A percentile compares a stretch with the other conserved stretches of the same genome.
phyloP scores from a whole-genome alignment of 768 basidiomycete genomes.

The Agrocybe pediades region DNA sequence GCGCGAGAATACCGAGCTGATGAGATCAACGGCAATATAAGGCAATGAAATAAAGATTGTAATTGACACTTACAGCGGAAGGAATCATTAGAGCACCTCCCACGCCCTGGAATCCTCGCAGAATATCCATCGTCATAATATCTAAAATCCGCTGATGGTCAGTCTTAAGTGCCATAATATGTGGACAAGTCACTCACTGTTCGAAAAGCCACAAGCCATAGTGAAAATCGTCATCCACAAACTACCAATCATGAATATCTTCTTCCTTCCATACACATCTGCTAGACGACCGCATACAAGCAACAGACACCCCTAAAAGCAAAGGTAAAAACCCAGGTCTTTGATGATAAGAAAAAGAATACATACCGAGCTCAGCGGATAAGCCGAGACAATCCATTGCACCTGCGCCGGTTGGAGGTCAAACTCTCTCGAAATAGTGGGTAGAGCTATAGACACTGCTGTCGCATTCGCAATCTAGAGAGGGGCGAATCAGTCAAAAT shows the following conservation, averaged over 20 bases:
- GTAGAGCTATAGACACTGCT: slow-evolving; percentile 51
- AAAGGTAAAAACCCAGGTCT: not conserved
- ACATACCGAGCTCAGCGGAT: slow-evolving; percentile 62
- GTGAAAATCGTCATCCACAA: slow-evolving; percentile 54
- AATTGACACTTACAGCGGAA: slow-evolving; percentile 50
- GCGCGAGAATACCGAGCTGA: slow-evolving; percentile 81
- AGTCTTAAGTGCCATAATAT: not conserved
- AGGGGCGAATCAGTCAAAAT: not conserved
- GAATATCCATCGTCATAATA: slow-evolving; percentile 60
- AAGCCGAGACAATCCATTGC: slow-evolving; percentile 71
- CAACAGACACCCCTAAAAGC: slow-evolving; percentile 69
- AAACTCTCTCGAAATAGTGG: slow-evolving; percentile 52
- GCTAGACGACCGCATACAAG: slow-evolving; percentile 79
- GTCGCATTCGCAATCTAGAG: slow-evolving; percentile 44
- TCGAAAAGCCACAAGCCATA: slow-evolving; percentile 64
- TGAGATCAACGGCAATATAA: not conserved
- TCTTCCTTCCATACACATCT: slow-evolving; percentile 78
- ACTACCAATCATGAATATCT: slow-evolving; percentile 64
- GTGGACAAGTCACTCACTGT: slow-evolving; percentile 32
- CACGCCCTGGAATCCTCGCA: slow-evolving; percentile 81
- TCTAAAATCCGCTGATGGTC: slow-evolving; percentile 34
- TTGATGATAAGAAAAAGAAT: not conserved
- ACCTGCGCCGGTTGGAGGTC: slow-evolving; percentile 50
- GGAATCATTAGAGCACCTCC: slow-evolving; percentile 79
- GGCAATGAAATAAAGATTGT: slow-evolving; percentile 2